phyloP scores from a whole-genome alignment of 2,329 filamentous ascomycete genomes.

The Thielaviopsis populi region DNA sequence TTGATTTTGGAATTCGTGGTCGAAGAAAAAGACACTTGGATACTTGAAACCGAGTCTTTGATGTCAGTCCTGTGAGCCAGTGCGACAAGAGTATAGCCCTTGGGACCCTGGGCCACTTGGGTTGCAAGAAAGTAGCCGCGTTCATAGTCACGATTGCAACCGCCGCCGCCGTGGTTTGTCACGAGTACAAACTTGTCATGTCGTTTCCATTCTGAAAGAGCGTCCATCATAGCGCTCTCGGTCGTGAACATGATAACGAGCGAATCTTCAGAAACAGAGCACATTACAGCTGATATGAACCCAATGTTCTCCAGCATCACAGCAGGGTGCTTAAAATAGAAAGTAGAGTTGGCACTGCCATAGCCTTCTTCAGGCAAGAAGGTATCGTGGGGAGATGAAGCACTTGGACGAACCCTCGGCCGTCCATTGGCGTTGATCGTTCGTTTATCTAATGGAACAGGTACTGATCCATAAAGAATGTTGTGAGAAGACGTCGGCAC shows the following conservation, averaged over 20 bases:
- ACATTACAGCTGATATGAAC: not conserved
- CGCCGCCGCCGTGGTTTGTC: not conserved
- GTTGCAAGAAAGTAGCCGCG: slow-evolving; percentile 8
- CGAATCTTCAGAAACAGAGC: not conserved
- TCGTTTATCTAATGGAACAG: not conserved
- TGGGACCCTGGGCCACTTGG: not conserved
- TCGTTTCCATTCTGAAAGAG: not conserved
- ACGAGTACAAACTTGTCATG: slow-evolving; percentile 1
- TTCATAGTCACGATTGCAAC: not conserved
- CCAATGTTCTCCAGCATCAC: slow-evolving; percentile 8
- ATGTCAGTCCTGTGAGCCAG: not conserved
- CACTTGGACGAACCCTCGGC: not conserved
- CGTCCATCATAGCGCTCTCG: not conserved
- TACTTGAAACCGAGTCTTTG: not conserved
- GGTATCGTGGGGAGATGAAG: not conserved
- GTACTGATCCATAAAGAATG: not conserved
- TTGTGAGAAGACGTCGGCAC: not conserved
- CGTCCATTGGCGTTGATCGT: not conserved
- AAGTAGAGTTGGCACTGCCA: slow-evolving; percentile 7
- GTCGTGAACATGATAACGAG: not conserved
- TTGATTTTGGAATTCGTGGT: not conserved
- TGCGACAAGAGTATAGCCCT: not conserved
- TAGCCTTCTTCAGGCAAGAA: not conserved
- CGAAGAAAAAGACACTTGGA: slow-evolving; percentile 4
- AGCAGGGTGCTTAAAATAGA: slow-evolving; percentile 8